Base-by-base conservation (phyloP, 495 filamentous ascomycete genomes). In the Hypoxylon rickii region DNA sequence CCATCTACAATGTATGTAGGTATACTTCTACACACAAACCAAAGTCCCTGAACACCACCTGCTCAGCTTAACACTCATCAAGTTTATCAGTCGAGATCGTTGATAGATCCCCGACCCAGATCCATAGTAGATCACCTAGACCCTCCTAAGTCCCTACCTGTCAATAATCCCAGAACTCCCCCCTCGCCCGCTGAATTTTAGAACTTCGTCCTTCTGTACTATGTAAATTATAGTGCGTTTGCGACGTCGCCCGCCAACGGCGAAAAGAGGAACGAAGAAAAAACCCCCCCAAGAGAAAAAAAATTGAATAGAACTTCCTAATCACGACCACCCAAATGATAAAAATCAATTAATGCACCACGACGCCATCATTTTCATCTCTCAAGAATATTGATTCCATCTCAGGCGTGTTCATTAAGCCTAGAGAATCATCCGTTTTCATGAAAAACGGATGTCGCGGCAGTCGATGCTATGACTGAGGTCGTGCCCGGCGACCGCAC, bases 371-470 rank as follows among this genome's bases (percentile, higher is more conserved):
- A 42, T 69, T 80, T 84, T 65, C 76, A 84, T 88, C 84, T 57
- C 44, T 67, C 71, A 44, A 53, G 57, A 79, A 70, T 41, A 45
- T 44, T 3, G 18, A 31, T 45, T 63, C 50, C 72, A 68, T 74
- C 69, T 73, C 66, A 44, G 10, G 18, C 31, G 44, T 45, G 55
- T 44, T 57, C 60, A 61, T 65, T 72, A 58, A 70, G 64, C 48
- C 52, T 65, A 43, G 48, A 61, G 54, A 63, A 40, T 44, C 74
- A 72, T 77, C 74, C 77, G 75, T 79, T 82, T 80, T 73, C 60
- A 67, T 68, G 65, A 65, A 67, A 80, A 82, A 80, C 80, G 78
- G 79, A 81, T 83, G 78, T 81, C 76, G 77, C 79, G 54, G 68
- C 70, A 67, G 73, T 70, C 64, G 70, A 75, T 79, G 78, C 74